Evolutionary conservation across 2,329 filamentous ascomycete species (phyloP), one percentile per base, ranked within the genome.

Genomic region (Fusarium subtropicale): DNA sequence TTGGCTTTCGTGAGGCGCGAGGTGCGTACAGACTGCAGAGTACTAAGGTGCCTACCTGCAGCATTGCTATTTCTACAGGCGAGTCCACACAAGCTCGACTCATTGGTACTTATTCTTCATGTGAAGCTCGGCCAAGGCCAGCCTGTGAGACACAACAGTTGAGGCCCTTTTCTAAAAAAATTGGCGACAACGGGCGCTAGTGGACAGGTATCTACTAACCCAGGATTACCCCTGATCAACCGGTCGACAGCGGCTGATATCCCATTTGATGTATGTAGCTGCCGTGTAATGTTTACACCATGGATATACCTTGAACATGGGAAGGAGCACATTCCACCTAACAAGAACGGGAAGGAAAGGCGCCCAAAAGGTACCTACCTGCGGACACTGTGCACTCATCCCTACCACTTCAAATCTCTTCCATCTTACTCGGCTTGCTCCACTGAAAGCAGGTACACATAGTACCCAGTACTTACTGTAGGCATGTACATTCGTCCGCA

Each of bases 241-340:
- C 54, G 70, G 50, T 70, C 56, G 53, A 69, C 56, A 66, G 53
- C 53, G 61, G 53, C 50, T 63, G 53, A 53, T 67, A 54, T 69
- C 66, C 53, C 52, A 56, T 57, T 61, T 57, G 45, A 51, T 39
- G 68, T 44, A 51, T 39, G 57, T 55, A 45, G 33, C 57, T 60
- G 34, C 22, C 24, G 48, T 51, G 33, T 39, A 26, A 22, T 46
- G 44, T 12, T 20, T 15, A 31, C 28, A 39, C 12, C 47, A 51
- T 38, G 47, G 24, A 8, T 60, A 50, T 69, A 58, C 56, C 56
- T 69, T 41, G 31, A 45, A 22, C 24, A 44, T 57, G 48, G n/a
- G 39, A 24, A 44, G 22, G 9, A 45, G 42, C 47, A 61, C 60
- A 24, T 48, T 34, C 46, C 47, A 30, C 28, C 45, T 42, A 56